These are phyloP conservation scores for Sindora glabra DNA, from an alignment of 306 rosid genomes.

Conservation along the genomic window DNA sequence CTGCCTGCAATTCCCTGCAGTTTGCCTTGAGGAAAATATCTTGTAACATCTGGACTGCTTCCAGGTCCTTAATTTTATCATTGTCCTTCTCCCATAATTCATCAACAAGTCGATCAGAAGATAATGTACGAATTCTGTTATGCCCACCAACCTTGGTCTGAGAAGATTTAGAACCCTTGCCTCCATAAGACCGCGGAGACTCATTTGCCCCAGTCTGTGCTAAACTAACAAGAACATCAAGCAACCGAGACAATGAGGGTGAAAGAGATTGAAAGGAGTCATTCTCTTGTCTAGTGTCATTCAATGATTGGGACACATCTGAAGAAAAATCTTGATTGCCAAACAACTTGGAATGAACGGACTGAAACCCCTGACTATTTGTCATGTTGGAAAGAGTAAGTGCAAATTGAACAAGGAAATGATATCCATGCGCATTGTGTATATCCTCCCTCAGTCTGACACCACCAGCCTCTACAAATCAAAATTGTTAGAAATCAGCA, in stretches of 20 bases:
- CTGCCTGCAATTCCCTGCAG: slow-evolving; percentile 81
- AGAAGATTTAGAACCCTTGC: slow-evolving; percentile 60
- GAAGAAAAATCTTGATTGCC: slow-evolving; percentile 38
- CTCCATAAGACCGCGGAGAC: slow-evolving; percentile 44
- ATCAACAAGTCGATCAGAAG: slow-evolving; percentile 68
- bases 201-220: slow-evolving; percentile 87
- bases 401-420: slow-evolving; percentile 92
- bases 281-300: slow-evolving; percentile 37
- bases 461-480: slow-evolving; percentile 71
- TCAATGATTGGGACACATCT: slow-evolving; percentile 32
- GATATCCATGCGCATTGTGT: slow-evolving; percentile 98
- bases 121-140: slow-evolving; percentile 58
- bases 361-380: slow-evolving; percentile 54
- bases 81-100: slow-evolving; percentile 89
- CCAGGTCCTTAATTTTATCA: slow-evolving; percentile 91
- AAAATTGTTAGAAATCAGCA: slow-evolving; percentile 31
- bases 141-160: slow-evolving; percentile 57
- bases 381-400: slow-evolving; percentile 63
- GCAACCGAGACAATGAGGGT: slow-evolving; percentile 81
- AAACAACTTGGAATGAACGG: slow-evolving; percentile 29
- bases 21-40: slow-evolving; percentile 90
- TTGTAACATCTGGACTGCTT: slow-evolving; percentile 98
- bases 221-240: slow-evolving; percentile 89
- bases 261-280: slow-evolving; percentile 43
- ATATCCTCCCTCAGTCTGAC: slow-evolving; percentile 93